Evolutionary conservation across 352 stramenopile species (phyloP).

Genomic region (Globisporangium alternatum): DNA sequence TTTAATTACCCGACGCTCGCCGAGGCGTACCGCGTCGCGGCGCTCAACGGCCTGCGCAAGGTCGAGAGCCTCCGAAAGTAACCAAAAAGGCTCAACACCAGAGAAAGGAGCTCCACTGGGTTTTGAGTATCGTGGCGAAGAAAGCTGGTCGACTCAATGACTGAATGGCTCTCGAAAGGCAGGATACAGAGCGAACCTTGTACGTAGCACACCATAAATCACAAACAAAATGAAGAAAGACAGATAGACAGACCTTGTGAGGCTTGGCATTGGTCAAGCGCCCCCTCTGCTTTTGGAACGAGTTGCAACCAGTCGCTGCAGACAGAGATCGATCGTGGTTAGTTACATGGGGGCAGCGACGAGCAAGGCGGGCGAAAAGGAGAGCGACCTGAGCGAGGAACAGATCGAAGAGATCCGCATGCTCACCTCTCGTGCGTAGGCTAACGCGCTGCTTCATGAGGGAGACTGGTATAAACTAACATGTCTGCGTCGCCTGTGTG

Average conservation of each 20-base stretch:
- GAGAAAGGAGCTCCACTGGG: not conserved
- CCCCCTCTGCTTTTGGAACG: not conserved
- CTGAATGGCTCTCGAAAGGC: no score
- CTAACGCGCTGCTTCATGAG: not conserved
- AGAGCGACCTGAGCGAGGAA: constrained; percentile 48
- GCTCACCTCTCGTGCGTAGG: constrained; percentile 45
- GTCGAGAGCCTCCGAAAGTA: constrained; percentile 51
- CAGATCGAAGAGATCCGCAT: constrained; percentile 59
- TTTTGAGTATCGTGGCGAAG: not conserved
- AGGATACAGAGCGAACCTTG: no score
- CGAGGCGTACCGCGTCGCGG: constrained; percentile 82
- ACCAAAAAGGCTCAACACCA: not conserved
- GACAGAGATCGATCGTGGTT: not conserved
- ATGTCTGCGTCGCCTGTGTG: not conserved
- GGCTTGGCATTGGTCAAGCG: no score
- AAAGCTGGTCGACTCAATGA: not conserved
- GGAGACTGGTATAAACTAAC: not conserved
- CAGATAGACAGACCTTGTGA: no score
- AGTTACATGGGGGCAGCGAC: not conserved
- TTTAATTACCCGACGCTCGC: constrained; percentile 92
- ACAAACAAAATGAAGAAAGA: no score
- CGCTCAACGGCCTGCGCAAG: constrained; percentile 73
- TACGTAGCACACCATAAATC: no score
- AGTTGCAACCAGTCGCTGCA: no score
- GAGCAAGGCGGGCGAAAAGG: constrained; percentile 8